Evolutionary conservation across 2,329 filamentous ascomycete species (phyloP), one percentile per base, ranked within the genome.

Genomic region (Teratosphaeria epicoccoides): DNA sequence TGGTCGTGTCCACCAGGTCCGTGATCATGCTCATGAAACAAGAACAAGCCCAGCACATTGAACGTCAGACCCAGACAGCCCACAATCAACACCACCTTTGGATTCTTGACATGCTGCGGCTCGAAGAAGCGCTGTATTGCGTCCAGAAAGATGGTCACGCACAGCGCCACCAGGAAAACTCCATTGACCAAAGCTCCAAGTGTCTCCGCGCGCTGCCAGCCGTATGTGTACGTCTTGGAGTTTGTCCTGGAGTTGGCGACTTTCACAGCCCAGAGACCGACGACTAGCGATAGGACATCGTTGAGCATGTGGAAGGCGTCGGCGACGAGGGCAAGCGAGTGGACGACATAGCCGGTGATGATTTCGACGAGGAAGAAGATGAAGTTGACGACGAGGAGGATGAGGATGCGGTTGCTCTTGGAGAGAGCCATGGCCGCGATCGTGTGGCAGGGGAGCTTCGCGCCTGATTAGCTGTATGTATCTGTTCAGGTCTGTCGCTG

Each of bases 231-330:
- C 69, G 85, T 87, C 63, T 95, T 90, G 7, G 89, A 94, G 54
- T 69, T 77, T 0, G 84, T 87, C 59, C 84, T 87, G 63, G 87
- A 83, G 67, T 87, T 87, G 24, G 90, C 88, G 48, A 94, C 87
- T 56, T 85, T 87, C 50, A 98, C 93, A 49, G 93, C 93, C 91
- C 93, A 98, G 40, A 97, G 72, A 58, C 93, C 93, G 56, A 98
- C 91, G 52, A 84, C 79, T 12, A 98, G 76, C 1, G 93, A 97
- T 55, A 98, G 84, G 61, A 98, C 93, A 80, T 98, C 93, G 75
- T 98, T 98, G 55, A 98, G 77, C 93, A 98, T 98, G 73, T 98
- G 93, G 70, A 98, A 98, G 54, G 93, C 89, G 74, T 98, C 93
- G 50, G 93, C 93, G 66, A 94, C 89, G 53, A 98, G 79, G 33